phyloP scores from a whole-genome alignment of 306 rosid species.

The Ochetophila trinervis region DNA sequence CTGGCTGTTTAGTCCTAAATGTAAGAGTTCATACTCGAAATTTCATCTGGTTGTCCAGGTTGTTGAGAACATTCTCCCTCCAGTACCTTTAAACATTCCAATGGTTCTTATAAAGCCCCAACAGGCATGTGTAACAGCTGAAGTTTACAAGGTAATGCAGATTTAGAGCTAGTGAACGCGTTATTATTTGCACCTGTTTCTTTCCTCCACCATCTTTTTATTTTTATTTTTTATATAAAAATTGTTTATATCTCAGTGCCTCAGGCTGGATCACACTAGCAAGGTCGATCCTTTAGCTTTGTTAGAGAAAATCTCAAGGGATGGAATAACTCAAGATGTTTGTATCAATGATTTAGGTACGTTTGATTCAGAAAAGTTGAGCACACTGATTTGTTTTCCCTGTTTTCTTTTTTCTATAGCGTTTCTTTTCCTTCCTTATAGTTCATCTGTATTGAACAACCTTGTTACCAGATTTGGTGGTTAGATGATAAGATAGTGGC shows the following conservation, averaged over 20 bases:
- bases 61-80: conserved; percentile 72
- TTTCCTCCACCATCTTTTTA: conserved; percentile 14
- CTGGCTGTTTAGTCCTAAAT: conserved; percentile 9
- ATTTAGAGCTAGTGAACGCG: conserved; percentile 7
- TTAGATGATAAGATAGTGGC: background rate
- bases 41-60: conserved; percentile 44
- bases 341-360: conserved; percentile 92
- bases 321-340: conserved; percentile 80
- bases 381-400: background rate
- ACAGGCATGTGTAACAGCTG: conserved; percentile 89
- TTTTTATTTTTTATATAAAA: no score
- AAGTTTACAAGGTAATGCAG: conserved; percentile 82
- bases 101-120: conserved; percentile 95
- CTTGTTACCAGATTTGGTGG: background rate
- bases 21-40: conserved; percentile 18
- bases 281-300: conserved; percentile 64
- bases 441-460: background rate
- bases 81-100: conserved; percentile 66
- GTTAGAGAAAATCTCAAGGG: conserved; percentile 66
- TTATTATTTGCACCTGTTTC: conserved; percentile 3
- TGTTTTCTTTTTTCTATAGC: conserved; percentile 9
- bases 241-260: conserved; percentile 44
- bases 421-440: background rate
- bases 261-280: conserved; percentile 67
- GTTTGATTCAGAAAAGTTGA: conserved; percentile 12